A percentile compares a stretch with the other conserved stretches of the same genome.
Evolutionary conservation across 2,329 filamentous ascomycete genomes (phyloP).

Genomic region (Thelonectria olida): DNA sequence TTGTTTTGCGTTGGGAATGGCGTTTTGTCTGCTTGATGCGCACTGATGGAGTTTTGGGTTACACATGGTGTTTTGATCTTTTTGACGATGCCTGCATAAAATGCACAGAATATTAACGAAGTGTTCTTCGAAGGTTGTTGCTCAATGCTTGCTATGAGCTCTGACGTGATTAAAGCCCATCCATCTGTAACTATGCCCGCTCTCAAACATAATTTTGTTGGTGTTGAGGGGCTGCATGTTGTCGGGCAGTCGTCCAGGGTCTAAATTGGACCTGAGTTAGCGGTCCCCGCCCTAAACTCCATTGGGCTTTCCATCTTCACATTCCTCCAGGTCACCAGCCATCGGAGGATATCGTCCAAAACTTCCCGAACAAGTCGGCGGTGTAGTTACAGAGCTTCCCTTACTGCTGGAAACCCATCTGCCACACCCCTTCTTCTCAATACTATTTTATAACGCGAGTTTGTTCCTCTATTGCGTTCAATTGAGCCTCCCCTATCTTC

Average conservation of each 20-base stretch:
- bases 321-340: constrained; percentile 15
- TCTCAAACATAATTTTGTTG: constrained; percentile 10
- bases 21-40: background rate
- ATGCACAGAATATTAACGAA: no score
- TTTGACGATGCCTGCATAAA: no score
- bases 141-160: no score
- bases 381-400: constrained; percentile 31
- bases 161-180: no score
- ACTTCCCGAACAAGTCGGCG: constrained; percentile 42
- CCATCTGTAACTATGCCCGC: background rate
- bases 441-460: constrained; percentile 6
- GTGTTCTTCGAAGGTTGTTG: no score
- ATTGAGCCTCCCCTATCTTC: background rate
- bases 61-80: no score
- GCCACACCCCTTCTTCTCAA: constrained; percentile 10
- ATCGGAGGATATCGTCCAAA: constrained; percentile 36
- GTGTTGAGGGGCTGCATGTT: constrained; percentile 17
- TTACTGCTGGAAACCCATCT: constrained; percentile 10
- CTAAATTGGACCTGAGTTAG: constrained; percentile 23
- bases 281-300: constrained; percentile 41
- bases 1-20: background rate
- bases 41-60: no score
- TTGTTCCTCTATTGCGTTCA: background rate
- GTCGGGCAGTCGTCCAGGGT: no score
- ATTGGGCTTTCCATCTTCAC: constrained; percentile 28